Evolutionary conservation across 306 rosid genomes (phyloP), one percentile per base, ranked within the genome.

Genomic region (Herpetospermum pedunculosum): DNA sequence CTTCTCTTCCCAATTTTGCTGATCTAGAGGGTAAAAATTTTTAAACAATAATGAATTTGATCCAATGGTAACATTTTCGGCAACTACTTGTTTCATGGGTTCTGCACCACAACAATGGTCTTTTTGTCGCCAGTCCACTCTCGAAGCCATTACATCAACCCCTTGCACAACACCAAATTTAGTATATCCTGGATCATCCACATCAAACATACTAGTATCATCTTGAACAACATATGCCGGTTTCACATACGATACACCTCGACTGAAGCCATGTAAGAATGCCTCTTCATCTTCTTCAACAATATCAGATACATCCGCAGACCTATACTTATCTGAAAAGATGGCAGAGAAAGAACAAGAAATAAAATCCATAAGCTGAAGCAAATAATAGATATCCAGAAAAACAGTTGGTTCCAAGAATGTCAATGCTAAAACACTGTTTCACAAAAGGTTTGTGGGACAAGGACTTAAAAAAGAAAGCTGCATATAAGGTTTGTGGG

Each of bases 211-310:
- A 80, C 88, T 81, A 21, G 46, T 70, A 48, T 76, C 88, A 78
- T 78, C 76, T 78, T 76, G 75, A 53, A 74, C 76, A 55, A 71
- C 53, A 78, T 70, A 76, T 46, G 77, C 83, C 71, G 80, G 88
- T 78, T 88, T 80, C 72, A 77, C 40, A 74, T 74, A 78, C 53
- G 86, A 80, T 72, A 84, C 68, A 72, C 71, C 80, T 46, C 82
- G 85, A 75, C 87, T 75, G 47, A 81, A 83, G 14, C 87, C 84
- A 81, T 80, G 90, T 49, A 94, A 81, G 59, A 89, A 91, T 26
- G 81, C 88, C 85, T 91, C 98, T 82, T 94, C 98, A 74, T 94
- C 98, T 78, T 94, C 98, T 88, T 94, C 98, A 78, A 89, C 89
- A 28, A 84, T 79, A 85, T 87, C 86, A 46, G 88, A 86, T 25